These are phyloP conservation scores for Citrus sinensis DNA, from an alignment of 345 rosid genomes.

Conservation along the genomic window DNA sequence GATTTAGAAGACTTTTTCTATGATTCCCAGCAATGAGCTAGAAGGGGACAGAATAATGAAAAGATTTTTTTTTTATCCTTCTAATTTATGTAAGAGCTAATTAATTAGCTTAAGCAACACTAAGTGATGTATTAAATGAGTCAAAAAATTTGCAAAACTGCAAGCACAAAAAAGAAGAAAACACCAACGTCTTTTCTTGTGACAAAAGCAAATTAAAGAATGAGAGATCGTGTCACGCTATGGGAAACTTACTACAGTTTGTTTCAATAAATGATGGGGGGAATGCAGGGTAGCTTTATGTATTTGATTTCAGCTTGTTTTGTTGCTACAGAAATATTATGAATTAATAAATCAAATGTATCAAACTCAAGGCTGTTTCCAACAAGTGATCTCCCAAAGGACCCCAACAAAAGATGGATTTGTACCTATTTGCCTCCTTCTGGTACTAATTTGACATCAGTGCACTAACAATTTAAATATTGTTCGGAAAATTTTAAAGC, in stretches of 20 bases:
- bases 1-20: slow-evolving; percentile 34
- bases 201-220: neutral
- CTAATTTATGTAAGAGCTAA: neutral
- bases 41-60: slow-evolving; percentile 8
- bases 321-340: no score
- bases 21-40: slow-evolving; percentile 27
- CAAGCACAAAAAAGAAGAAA: neutral
- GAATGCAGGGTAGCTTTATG: no score
- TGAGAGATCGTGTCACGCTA: neutral
- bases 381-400: no score
- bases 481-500: no score
- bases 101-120: neutral
- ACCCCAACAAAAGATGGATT: no score
- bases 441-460: neutral
- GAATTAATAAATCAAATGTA: no score
- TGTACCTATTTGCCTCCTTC: no score
- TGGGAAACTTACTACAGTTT: neutral
- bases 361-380: no score
- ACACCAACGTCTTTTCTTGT: neutral
- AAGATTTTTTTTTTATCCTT: no score
- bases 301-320: no score
- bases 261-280: neutral
- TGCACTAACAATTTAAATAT: no score
- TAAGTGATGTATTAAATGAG: no score
- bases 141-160: neutral